phyloP scores from a whole-genome alignment of 495 filamentous ascomycete genomes.

The Penicillium bovifimosum region DNA sequence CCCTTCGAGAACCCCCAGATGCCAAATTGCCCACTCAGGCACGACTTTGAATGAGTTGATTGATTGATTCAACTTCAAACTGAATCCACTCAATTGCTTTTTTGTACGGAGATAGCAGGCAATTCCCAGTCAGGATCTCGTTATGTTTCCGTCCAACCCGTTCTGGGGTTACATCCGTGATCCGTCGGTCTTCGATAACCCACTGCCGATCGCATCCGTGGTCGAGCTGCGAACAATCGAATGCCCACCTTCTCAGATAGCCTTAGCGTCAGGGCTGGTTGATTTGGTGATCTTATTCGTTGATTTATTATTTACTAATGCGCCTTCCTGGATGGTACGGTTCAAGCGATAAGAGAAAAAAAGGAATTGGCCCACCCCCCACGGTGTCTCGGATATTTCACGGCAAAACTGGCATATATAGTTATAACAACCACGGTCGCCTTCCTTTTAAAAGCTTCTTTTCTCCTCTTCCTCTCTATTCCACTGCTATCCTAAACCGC shows the following conservation, averaged over 20 bases:
- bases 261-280: neutral
- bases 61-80: neutral
- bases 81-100: neutral
- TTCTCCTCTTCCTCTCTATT: neutral
- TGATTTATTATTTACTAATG: neutral
- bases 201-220: slow-evolving; percentile 23
- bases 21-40: neutral
- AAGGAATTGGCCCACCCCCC: slow-evolving; percentile 9
- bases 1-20: slow-evolving; percentile 5
- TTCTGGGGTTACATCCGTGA: slow-evolving; percentile 34
- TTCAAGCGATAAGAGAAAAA: slow-evolving; percentile 14
- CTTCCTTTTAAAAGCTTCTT: neutral
- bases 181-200: slow-evolving; percentile 9
- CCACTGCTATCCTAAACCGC: neutral
- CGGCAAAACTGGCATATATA: slow-evolving; percentile 20
- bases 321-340: too few species aligned
- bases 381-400: slow-evolving; percentile 13
- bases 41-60: neutral
- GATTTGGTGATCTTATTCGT: slow-evolving; percentile 5
- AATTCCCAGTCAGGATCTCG: slow-evolving; percentile 2
- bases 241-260: slow-evolving; percentile 7
- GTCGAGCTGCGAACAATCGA: slow-evolving; percentile 11
- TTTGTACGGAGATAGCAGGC: too few species aligned
- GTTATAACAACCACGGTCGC: slow-evolving; percentile 10
- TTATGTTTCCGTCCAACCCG: slow-evolving; percentile 14